A percentile compares a stretch with the other conserved stretches of the same genome.
phyloP scores from a whole-genome alignment of 2,329 filamentous ascomycete species.

The Aspergillus quadrilineatus region DNA sequence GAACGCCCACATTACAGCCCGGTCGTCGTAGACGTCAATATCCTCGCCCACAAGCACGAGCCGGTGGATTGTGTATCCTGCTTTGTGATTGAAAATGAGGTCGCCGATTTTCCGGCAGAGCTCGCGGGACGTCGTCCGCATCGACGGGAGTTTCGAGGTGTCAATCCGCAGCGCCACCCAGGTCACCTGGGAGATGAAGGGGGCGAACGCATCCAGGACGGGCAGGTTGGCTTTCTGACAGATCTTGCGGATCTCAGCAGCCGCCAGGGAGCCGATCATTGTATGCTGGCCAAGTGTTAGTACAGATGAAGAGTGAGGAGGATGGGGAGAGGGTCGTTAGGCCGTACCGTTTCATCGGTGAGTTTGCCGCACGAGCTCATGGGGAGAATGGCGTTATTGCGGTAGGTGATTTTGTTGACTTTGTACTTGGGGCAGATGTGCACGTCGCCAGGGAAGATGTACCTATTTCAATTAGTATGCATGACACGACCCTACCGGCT shows the following conservation, averaged over 20 bases:
- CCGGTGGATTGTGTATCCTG: slow-evolving; percentile 45
- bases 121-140: slow-evolving; percentile 50
- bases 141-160: slow-evolving; percentile 54
- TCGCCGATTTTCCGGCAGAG: slow-evolving; percentile 46
- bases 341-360: slow-evolving; percentile 46
- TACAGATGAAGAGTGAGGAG: no score
- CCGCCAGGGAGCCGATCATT: slow-evolving; percentile 44
- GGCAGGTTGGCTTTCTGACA: slow-evolving; percentile 42
- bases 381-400: slow-evolving; percentile 50
- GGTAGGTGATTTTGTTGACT: slow-evolving; percentile 51
- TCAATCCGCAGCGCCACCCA: slow-evolving; percentile 59
- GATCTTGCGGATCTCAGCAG: slow-evolving; percentile 44
- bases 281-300: slow-evolving; percentile 27
- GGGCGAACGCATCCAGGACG: slow-evolving; percentile 46
- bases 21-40: slow-evolving; percentile 48
- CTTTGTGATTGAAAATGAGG: slow-evolving; percentile 44
- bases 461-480: slow-evolving; percentile 12
- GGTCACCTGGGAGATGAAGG: slow-evolving; percentile 50
- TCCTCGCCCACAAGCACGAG: slow-evolving; percentile 51
- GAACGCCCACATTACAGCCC: slow-evolving; percentile 53
- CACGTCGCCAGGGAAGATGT: slow-evolving; percentile 45
- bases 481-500: background rate
- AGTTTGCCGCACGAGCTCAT: slow-evolving; percentile 45
- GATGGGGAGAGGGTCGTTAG: background rate
- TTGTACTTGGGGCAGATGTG: slow-evolving; percentile 43